Evolutionary conservation across 148 eudicot species (phyloP).

Genomic region (Vaccinium vitisidaea): DNA sequence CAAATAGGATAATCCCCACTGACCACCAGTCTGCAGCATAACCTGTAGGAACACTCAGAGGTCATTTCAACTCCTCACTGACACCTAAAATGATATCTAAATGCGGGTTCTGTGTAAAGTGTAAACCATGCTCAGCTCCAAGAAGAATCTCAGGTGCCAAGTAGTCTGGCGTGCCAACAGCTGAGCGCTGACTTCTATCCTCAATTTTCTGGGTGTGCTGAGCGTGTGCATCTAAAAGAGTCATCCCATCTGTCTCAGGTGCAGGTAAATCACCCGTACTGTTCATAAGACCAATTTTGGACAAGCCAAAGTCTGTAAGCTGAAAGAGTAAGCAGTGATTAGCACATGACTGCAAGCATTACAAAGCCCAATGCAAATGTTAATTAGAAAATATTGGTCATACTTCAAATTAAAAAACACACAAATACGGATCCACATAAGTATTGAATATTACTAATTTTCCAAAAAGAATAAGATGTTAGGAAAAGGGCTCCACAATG

Average conservation of each 20-base stretch:
- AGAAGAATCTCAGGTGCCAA: constrained; percentile 78
- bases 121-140: constrained; percentile 62
- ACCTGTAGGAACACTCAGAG: constrained; percentile 37
- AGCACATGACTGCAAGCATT: neutral
- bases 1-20: constrained; percentile 61
- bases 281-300: constrained; percentile 68
- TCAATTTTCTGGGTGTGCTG: constrained; percentile 22
- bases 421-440: neutral
- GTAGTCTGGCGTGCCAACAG: constrained; percentile 76
- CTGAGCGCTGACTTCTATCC: constrained; percentile 37
- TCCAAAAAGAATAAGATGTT: neutral
- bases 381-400: neutral
- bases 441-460: neutral
- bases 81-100: neutral
- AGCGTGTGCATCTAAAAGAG: constrained; percentile 26
- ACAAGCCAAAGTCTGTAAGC: constrained; percentile 76
- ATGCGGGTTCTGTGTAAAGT: constrained; percentile 21
- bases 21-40: constrained; percentile 85
- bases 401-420: neutral
- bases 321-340: constrained; percentile 25
- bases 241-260: constrained; percentile 28
- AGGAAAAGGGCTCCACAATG: neutral
- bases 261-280: constrained; percentile 47
- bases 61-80: constrained; percentile 19
- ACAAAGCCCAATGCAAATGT: constrained; percentile 7